Base-by-base conservation (phyloP, 2,329 filamentous ascomycete genomes). In the Pyricularia sp. region DNA sequence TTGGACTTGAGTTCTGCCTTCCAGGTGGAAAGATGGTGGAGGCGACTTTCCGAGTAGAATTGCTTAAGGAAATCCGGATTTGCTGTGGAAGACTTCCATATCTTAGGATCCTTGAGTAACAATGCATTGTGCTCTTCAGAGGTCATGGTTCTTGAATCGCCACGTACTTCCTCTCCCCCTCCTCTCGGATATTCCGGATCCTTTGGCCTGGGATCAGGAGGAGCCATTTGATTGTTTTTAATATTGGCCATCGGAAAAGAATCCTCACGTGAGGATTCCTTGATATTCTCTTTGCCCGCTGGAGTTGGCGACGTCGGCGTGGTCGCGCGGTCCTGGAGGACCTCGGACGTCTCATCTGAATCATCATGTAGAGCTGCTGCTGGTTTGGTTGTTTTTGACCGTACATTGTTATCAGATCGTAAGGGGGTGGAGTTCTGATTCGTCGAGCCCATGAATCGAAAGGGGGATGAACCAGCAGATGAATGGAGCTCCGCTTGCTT, bases 21-120 rank as follows among this genome's bases (percentile, higher is more conserved):
- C 96, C 94, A 97, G 0, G 91, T 91, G 0, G 93, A 97, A 0
- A 99, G 79, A 73, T 99, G 94, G 75, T 99, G 96, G 24, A 99
- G 81, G 28, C 94, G 88, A 67, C 93, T 97, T 76, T 97, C 93
- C 4, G 91, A 89, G 72, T 97, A 99, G 72, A 91, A 99, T 67
- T 97, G 93, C 68, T 93, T 89, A 1, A 99, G 80, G 67, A 99
- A 99, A 44, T 94, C 88, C 0, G 96, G 94, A 69, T 99, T 96
- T 9, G 92, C 90, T 1, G 92, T 92, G 1, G 93, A 96, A 0
- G 92, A 92, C 71, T 96, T 94, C 66, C 91, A 85, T 70, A 96
- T 86, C 40, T 87, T 87, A 2, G 94, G 92, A 71, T 97, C 92
- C 2, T 89, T 85, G 3, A 99, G 81, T 1, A 97, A 81, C 66